A percentile compares a stretch with the other conserved stretches of the same genome.
Evolutionary conservation across 495 filamentous ascomycete species (phyloP).

Genomic region (Aspergillus incahuasiensis): DNA sequence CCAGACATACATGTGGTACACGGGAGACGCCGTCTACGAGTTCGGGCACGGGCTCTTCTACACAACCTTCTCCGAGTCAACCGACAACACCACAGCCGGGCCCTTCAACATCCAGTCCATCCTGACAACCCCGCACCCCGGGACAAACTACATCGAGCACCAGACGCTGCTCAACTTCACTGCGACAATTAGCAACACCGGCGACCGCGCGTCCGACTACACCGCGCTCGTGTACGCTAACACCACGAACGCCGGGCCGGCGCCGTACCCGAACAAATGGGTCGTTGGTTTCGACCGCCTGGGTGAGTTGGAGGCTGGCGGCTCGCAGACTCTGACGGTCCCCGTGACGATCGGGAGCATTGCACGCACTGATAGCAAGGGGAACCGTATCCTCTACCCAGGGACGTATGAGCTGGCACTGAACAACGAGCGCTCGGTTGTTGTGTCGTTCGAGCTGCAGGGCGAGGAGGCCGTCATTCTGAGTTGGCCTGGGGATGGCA

Average conservation of each 20-base stretch:
- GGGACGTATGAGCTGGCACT: constrained; percentile 58
- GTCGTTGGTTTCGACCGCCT: constrained; percentile 58
- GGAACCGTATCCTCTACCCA: constrained; percentile 61
- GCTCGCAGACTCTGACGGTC: constrained; percentile 34
- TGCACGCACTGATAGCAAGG: constrained; percentile 52
- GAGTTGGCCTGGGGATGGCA: constrained; percentile 28
- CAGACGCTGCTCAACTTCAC: constrained; percentile 45
- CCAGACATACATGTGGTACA: constrained; percentile 62
- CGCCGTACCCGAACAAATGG: constrained; percentile 59
- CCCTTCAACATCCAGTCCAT: constrained; percentile 29
- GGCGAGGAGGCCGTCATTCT: constrained; percentile 27
- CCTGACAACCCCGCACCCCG: constrained; percentile 20
- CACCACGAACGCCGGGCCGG: constrained; percentile 48
- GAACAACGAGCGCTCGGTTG: constrained; percentile 40
- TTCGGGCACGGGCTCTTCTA: constrained; percentile 56
- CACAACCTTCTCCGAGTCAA: constrained; percentile 40
- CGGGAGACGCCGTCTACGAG: constrained; percentile 45
- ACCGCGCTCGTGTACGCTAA: constrained; percentile 54
- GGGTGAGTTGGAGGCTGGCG: constrained; percentile 36
- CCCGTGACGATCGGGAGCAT: constrained; percentile 54
- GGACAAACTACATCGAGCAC: constrained; percentile 25
- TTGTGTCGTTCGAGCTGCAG: constrained; percentile 27
- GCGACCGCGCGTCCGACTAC: constrained; percentile 52
- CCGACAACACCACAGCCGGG: neutral
- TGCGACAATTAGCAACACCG: constrained; percentile 48